Evolutionary conservation across 176 grass and related monocot genomes (phyloP).

Genomic region (Pharus latifolius): DNA sequence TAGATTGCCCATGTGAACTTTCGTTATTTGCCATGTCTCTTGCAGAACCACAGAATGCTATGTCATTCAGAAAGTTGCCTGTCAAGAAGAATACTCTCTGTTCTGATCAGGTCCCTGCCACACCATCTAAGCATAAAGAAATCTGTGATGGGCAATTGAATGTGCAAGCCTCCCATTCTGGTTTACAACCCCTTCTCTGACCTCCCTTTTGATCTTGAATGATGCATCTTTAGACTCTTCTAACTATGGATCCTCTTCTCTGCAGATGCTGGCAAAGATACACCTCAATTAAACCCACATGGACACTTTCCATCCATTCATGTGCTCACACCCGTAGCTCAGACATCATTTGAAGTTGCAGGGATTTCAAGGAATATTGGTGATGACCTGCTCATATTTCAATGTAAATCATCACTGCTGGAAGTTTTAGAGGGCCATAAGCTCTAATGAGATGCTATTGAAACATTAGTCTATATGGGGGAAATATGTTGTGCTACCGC

Average conservation of each 20-base stretch:
- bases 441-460: background rate
- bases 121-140: constrained; percentile 24
- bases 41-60: constrained; percentile 31
- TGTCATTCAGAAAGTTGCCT: constrained; percentile 22
- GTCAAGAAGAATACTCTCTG: constrained; percentile 7
- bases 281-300: constrained; percentile 18
- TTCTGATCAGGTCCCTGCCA: constrained; percentile 14
- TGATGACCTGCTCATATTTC: constrained; percentile 25
- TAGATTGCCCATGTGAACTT: background rate
- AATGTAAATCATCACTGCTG: background rate
- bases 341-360: constrained; percentile 31
- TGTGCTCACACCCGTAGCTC: constrained; percentile 45
- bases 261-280: constrained; percentile 30
- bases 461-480: background rate
- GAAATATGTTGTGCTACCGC: background rate
- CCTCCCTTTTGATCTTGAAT: background rate
- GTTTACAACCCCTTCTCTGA: constrained; percentile 28
- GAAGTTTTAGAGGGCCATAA: background rate
- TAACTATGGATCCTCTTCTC: constrained; percentile 6
- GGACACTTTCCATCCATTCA: constrained; percentile 7
- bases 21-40: constrained; percentile 21
- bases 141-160: constrained; percentile 23
- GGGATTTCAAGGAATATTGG: constrained; percentile 54
- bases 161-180: constrained; percentile 29
- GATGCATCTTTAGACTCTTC: constrained; percentile 5